Evolutionary conservation across 2,329 filamentous ascomycete genomes (phyloP).

Genomic region (Chaetomium sp.): DNA sequence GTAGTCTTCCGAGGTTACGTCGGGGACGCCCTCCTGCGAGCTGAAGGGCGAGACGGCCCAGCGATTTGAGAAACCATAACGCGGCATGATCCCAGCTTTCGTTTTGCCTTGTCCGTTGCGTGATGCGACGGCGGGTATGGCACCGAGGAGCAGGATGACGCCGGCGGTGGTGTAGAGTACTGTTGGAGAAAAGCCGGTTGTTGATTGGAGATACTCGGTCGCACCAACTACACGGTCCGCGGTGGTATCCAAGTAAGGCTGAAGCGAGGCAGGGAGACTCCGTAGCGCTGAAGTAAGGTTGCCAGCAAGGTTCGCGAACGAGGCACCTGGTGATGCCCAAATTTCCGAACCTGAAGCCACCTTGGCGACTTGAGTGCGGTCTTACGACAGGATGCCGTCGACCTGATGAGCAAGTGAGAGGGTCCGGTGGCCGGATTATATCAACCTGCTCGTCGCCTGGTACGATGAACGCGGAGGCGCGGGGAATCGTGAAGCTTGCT

Average conservation of each 20-base stretch:
- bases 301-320: conserved; percentile 55
- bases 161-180: conserved; percentile 55
- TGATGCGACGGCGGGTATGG: conserved; percentile 44
- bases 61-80: conserved; percentile 54
- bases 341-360: conserved; percentile 62
- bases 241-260: conserved; percentile 58
- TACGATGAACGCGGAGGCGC: conserved; percentile 23
- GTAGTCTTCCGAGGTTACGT: conserved; percentile 75
- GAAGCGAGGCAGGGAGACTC: conserved; percentile 49
- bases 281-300: conserved; percentile 48
- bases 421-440: conserved; percentile 25
- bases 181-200: conserved; percentile 53
- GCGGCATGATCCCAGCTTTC: conserved; percentile 48
- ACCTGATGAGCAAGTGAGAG: conserved; percentile 24
- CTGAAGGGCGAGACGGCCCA: conserved; percentile 53
- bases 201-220: conserved; percentile 53
- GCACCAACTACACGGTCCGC: conserved; percentile 53
- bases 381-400: conserved; percentile 45
- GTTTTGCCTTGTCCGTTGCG: conserved; percentile 34
- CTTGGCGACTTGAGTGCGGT: conserved; percentile 52
- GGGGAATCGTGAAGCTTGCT: conserved; percentile 27
- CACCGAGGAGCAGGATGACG: conserved; percentile 51
- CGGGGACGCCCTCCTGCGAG: conserved; percentile 53
- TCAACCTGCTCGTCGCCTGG: conserved; percentile 28
- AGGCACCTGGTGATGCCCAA: conserved; percentile 65